A percentile compares a stretch with the other conserved stretches of the same genome.
These are phyloP conservation scores for Calonectria pauciramosa DNA, from an alignment of 2,329 filamentous ascomycete species.

Conservation along the genomic window DNA sequence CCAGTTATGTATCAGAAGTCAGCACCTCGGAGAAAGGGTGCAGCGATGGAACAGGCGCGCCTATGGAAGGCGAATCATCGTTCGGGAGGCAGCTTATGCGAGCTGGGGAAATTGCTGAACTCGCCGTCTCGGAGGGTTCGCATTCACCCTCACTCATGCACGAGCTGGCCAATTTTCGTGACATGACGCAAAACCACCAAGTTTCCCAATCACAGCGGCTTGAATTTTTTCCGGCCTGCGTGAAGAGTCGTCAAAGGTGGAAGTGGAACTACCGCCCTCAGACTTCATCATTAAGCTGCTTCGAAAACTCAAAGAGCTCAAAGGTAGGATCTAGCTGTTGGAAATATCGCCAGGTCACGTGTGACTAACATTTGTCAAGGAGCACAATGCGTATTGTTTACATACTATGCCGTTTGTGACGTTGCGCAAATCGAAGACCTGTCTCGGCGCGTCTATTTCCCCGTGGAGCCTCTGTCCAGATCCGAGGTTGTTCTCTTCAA, in stretches of 20 bases:
- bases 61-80: slow-evolving; percentile 9
- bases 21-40: background rate
- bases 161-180: slow-evolving; percentile 5
- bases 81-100: background rate
- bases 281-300: background rate
- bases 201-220: background rate
- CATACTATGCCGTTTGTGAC: slow-evolving; percentile 3
- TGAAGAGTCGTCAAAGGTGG: background rate
- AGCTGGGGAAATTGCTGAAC: background rate
- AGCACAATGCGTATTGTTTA: background rate
- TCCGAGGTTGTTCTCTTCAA: slow-evolving; percentile 1
- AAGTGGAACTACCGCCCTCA: background rate
- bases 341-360: no score
- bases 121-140: background rate
- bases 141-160: background rate
- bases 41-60: background rate
- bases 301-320: background rate
- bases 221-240: background rate
- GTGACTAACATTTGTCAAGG: background rate
- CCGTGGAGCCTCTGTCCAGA: background rate
- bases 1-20: background rate
- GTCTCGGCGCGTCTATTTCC: slow-evolving; percentile 12
- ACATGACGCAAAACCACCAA: background rate
- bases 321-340: background rate
- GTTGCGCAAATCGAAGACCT: background rate